Evolutionary conservation across 345 rosid genomes (phyloP).

Genomic region (Rhizophora mangle): DNA sequence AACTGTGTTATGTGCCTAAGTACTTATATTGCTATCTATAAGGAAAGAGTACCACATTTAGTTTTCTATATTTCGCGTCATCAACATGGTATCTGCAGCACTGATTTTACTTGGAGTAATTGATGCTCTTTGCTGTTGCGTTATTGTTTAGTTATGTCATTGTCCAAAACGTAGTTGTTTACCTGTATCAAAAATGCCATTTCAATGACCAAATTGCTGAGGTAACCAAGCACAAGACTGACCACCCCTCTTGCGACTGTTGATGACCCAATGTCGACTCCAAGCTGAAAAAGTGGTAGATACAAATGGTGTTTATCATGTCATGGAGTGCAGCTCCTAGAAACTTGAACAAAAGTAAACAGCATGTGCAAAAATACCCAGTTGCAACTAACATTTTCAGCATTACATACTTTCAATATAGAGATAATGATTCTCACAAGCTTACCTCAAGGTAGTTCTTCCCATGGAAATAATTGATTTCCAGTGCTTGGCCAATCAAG

Average conservation of each 20-base stretch:
- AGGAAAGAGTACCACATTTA: too few relatives aligned
- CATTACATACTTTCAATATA: too few relatives aligned
- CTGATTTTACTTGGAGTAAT: neutral
- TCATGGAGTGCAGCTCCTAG: neutral
- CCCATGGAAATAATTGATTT: slow-evolving; percentile 81
- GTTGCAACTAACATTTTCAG: too few relatives aligned
- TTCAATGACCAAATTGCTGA: slow-evolving; percentile 85
- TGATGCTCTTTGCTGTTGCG: neutral
- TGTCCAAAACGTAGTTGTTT: slow-evolving; percentile 5
- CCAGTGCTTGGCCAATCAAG: slow-evolving; percentile 89
- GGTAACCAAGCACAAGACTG: slow-evolving; percentile 93
- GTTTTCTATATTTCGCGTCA: too few relatives aligned
- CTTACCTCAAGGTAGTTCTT: slow-evolving; percentile 90
- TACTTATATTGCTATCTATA: too few relatives aligned
- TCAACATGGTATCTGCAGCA: neutral
- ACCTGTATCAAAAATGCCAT: slow-evolving; percentile 97
- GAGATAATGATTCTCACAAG: neutral
- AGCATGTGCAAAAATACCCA: too few relatives aligned
- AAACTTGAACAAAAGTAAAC: too few relatives aligned
- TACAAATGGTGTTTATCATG: neutral
- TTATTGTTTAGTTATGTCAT: neutral
- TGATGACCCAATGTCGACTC: slow-evolving; percentile 87
- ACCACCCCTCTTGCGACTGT: slow-evolving; percentile 97
- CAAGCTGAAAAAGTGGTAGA: slow-evolving; percentile 52
- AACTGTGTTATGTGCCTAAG: too few relatives aligned